phyloP scores from a whole-genome alignment of 352 stramenopile species.

The Elongisporangium senticosum region DNA sequence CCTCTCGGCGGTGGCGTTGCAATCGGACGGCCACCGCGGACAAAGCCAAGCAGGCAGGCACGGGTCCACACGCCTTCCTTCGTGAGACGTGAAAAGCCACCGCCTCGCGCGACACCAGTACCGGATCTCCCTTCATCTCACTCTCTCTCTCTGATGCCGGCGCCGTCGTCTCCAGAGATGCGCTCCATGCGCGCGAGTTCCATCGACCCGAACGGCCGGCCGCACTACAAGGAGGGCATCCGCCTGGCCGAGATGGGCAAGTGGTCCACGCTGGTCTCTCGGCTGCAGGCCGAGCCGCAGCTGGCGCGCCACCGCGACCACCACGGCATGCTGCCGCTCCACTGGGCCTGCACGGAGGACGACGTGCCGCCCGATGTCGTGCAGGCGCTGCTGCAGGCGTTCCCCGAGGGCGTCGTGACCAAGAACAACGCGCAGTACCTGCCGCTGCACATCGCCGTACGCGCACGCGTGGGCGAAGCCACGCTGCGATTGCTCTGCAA shows the following conservation, averaged over 20 bases:
- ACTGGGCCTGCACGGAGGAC: constrained; percentile 81
- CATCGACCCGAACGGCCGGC: constrained; percentile 29
- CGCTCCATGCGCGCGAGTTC: constrained; percentile 1
- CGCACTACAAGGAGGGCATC: constrained; percentile 80
- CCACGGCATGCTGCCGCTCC: constrained; percentile 78
- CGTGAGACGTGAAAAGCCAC: background rate
- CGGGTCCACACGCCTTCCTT: background rate
- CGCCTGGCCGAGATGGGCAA: constrained; percentile 78
- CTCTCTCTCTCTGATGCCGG: background rate
- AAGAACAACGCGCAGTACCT: constrained; percentile 82
- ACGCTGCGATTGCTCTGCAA: constrained; percentile 58
- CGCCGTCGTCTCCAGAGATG: background rate
- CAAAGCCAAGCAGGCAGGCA: background rate
- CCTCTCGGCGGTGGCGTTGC: background rate
- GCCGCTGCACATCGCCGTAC: constrained; percentile 79
- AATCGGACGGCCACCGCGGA: background rate
- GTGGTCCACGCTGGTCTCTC: constrained; percentile 58
- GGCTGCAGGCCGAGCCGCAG: constrained; percentile 48
- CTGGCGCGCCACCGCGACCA: constrained; percentile 77
- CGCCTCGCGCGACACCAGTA: background rate
- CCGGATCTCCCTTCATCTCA: background rate
- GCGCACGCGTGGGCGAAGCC: constrained; percentile 38
- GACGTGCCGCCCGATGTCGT: constrained; percentile 62
- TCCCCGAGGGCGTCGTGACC: constrained; percentile 68
- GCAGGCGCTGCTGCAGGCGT: constrained; percentile 56